Base-by-base conservation (phyloP, 305 asterid species). In the Solanum aculeatissimum region DNA sequence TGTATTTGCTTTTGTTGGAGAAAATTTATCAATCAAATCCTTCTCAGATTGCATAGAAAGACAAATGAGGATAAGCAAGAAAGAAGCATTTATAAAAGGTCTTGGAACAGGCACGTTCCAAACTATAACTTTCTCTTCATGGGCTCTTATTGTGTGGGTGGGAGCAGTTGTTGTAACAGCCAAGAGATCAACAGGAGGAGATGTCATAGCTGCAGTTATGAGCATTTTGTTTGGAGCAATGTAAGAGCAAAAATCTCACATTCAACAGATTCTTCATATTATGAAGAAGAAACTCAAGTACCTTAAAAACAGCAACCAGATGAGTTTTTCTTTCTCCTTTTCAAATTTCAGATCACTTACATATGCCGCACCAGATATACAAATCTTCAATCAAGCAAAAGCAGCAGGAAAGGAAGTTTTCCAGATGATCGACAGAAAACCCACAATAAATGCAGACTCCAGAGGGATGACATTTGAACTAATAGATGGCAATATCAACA, bases 311-410 rank as follows among this genome's bases (percentile, higher is more conserved):
- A 68, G 32, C 49, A 32, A 21, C n/a, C 69, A 49, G 42, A 62
- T 51, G 70, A 55, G 51, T 66, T 15, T 27, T 25, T 84, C 86
- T 86, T 84, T 53, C 43, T 63, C 81, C 62, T 82, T 70, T 75
- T 83, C 79, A 81, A 70, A 88, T 87, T 89, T 63, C 94, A 92
- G 97, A 92, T 93, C 98, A 49, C 93, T 95, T 85, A 93, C 98
- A 32, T 87, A 95, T 85, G 97, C 98, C 74, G 97, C 98, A 86
- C 98, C 97, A 53, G 98, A 95, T 87, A 92, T 94, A 97, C 95
- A 93, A 87, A 88, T 91, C 87, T 94, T 94, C 93, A 93, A 94
- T 86, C 98, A 94, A 87, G 98, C 97, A 82, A 93, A 89, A 89
- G 97, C 98, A 29, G 96, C 98, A 85, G 97, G 98, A 84, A 89